Evolutionary conservation across 805 yeast species (phyloP).

Genomic region (Starmera quercuum): DNA sequence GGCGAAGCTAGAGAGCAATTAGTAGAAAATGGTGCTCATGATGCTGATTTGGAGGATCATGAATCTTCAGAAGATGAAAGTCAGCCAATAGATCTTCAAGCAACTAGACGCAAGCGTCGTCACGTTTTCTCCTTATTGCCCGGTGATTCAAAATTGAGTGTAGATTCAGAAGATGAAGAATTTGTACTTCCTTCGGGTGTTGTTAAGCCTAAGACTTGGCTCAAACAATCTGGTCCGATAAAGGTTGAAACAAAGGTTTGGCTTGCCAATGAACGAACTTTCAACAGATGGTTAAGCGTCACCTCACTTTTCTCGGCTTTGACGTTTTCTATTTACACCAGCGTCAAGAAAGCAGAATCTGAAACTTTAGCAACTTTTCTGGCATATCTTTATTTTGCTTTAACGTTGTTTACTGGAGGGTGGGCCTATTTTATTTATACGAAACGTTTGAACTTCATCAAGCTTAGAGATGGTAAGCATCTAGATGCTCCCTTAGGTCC

Average conservation of each 20-base stretch:
- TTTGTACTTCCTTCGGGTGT: slow-evolving; percentile 86
- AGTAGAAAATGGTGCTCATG: slow-evolving; percentile 12
- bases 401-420: slow-evolving; percentile 74
- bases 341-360: slow-evolving; percentile 61
- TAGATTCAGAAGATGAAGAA: slow-evolving; percentile 85
- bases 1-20: not conserved
- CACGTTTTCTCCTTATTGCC: slow-evolving; percentile 26
- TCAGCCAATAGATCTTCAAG: slow-evolving; percentile 1
- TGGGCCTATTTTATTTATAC: slow-evolving; percentile 86
- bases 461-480: slow-evolving; percentile 77
- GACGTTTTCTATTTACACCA: slow-evolving; percentile 76
- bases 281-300: slow-evolving; percentile 90
- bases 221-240: slow-evolving; percentile 86
- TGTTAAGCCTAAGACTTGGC: slow-evolving; percentile 64
- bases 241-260: slow-evolving; percentile 97
- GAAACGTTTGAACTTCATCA: slow-evolving; percentile 63
- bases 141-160: slow-evolving; percentile 39
- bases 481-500: slow-evolving; percentile 91
- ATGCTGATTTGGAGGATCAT: slow-evolving; percentile 45
- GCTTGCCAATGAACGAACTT: slow-evolving; percentile 97
- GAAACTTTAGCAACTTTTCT: slow-evolving; percentile 55
- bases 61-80: slow-evolving; percentile 43
- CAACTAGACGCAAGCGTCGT: not conserved
- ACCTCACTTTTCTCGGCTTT: slow-evolving; percentile 77
- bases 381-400: slow-evolving; percentile 72